Evolutionary conservation across 1,284 basidiomycete species (phyloP).

Genomic region (Cryptococcus sp.): DNA sequence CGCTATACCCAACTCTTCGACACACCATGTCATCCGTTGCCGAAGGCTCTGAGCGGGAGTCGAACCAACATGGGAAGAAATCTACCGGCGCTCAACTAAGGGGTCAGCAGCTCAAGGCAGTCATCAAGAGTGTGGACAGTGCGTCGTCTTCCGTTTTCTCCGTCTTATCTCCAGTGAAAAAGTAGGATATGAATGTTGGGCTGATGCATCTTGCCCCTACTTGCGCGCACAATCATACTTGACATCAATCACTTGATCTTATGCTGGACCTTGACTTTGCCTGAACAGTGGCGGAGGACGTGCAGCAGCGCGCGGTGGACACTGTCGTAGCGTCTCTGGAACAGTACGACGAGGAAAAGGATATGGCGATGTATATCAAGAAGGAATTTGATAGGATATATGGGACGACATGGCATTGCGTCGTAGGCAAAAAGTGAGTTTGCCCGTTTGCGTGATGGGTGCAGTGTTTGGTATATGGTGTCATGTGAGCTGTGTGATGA

Average conservation of each 20-base stretch:
- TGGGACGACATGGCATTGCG: constrained; percentile 85
- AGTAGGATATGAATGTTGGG: too few species aligned
- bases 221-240: background rate
- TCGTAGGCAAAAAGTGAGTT: constrained; percentile 83
- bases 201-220: background rate
- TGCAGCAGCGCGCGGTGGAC: constrained; percentile 91
- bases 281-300: constrained; percentile 75
- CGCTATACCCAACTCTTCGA: too few species aligned
- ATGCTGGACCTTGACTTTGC: too few species aligned
- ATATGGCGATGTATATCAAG: constrained; percentile 97
- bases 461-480: background rate
- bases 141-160: constrained; percentile 15
- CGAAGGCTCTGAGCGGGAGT: too few species aligned
- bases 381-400: constrained; percentile 92
- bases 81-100: background rate
- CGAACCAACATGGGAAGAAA: background rate
- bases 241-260: background rate
- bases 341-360: constrained; percentile 92
- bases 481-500: background rate
- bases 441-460: background rate
- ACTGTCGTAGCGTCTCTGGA: constrained; percentile 81
- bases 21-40: too few species aligned
- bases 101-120: constrained; percentile 61
- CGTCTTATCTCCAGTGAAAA: background rate
- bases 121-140: constrained; percentile 94